Percentiles rank a stretch among this genome's conserved stretches.
Conservation (phyloP, 768 basidiomycete genomes). For the Grammothele lineata region DNA sequence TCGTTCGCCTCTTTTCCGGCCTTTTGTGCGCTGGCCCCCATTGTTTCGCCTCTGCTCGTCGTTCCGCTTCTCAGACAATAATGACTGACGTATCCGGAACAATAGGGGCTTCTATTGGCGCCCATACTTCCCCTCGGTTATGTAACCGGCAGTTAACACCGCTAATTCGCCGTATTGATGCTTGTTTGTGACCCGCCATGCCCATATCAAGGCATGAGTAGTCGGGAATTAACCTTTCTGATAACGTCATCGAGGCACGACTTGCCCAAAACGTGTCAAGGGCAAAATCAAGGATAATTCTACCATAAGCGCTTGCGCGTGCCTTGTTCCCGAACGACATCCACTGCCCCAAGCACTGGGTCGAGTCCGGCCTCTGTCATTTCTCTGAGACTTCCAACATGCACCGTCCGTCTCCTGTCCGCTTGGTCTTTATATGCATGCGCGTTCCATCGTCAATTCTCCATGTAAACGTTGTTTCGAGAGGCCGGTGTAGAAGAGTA, state of each 20-base stretch:
- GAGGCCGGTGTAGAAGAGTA: no score
- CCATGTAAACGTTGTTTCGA: no score
- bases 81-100: constrained; percentile 15
- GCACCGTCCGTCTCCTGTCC: no score
- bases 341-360: no score
- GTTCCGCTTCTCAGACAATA: constrained; percentile 10
- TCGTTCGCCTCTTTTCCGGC: constrained; percentile 3
- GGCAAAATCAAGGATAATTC: not conserved
- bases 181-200: constrained; percentile 1
- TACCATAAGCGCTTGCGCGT: no score
- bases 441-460: no score
- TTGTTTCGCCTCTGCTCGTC: constrained; percentile 11
- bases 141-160: constrained; percentile 2
- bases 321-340: no score
- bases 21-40: constrained; percentile 18
- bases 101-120: constrained; percentile 8
- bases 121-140: constrained; percentile 4
- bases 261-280: not conserved
- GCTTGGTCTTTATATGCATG: no score
- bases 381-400: no score
- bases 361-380: no score
- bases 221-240: no score
- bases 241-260: not conserved
- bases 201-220: not conserved
- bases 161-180: not conserved